Percentiles rank a stretch among this genome's conserved stretches.
Conservation (phyloP, 2,329 filamentous ascomycete genomes). For the Arthrobotrys pseudoclavata region DNA sequence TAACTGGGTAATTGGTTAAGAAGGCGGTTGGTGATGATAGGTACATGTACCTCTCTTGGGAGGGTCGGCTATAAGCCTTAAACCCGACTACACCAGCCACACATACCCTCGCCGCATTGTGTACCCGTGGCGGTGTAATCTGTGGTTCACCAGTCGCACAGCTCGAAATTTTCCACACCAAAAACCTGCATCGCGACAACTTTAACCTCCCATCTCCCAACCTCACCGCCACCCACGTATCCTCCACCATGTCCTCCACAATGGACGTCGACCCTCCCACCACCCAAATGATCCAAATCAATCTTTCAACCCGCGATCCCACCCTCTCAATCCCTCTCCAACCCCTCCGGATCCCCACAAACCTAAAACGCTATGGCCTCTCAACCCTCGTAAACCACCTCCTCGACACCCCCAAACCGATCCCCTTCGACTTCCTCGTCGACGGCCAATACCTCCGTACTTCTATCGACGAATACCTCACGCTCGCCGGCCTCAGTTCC, state of each 20-base stretch:
- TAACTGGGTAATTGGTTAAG: neutral
- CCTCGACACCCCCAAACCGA: conserved; percentile 75
- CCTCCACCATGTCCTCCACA: conserved; percentile 33
- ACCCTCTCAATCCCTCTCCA: conserved; percentile 73
- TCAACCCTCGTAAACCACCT: conserved; percentile 80
- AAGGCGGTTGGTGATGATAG: neutral
- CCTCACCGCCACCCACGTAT: neutral
- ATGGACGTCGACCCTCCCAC: conserved; percentile 34
- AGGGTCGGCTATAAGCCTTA: too few relatives aligned
- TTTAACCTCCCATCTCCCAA: neutral
- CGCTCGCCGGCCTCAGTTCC: conserved; percentile 84
- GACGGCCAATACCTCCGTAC: conserved; percentile 92
- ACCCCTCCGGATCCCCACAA: conserved; percentile 58
- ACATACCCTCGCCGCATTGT: neutral
- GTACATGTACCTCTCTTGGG: too few relatives aligned
- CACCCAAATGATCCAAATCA: conserved; percentile 74
- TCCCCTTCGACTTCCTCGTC: conserved; percentile 94
- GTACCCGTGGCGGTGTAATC: conserved; percentile 1
- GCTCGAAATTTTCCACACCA: conserved; percentile 25
- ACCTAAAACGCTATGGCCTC: conserved; percentile 78
- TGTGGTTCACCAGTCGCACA: conserved; percentile 7
- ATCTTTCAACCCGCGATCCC: conserved; percentile 75
- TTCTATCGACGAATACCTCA: conserved; percentile 90
- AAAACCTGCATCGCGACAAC: conserved; percentile 29
- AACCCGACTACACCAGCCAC: neutral